Evolutionary conservation across 2,329 filamentous ascomycete genomes (phyloP), one percentile per base, ranked within the genome.

Genomic region (Ophiostoma sp.): DNA sequence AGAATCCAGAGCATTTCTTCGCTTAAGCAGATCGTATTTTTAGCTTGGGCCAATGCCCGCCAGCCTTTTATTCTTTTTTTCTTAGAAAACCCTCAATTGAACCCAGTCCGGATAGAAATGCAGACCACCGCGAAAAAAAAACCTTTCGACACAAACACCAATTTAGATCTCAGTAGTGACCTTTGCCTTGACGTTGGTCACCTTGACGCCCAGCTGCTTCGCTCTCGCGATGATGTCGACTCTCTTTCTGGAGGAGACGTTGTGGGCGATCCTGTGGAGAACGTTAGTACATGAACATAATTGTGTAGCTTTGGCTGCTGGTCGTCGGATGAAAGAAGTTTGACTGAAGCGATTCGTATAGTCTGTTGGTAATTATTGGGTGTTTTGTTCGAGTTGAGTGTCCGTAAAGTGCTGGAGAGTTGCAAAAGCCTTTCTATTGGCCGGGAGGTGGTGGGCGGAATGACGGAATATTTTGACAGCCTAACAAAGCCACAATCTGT

Each of bases 181-280:
- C 89, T 94, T 96, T 81, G 94, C 95, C 92, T 97, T 97, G 85
- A 92, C 84, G 89, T 99, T 99, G 82, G 95, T 99, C 83, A 99
- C 94, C 92, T 99, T 99, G 83, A 99, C 95, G 81, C 94, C 93
- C 80, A 99, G 86, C 85, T 96, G 90, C 92, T 98, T 98, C 76
- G 95, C 95, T 83, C 94, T 92, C 80, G 92, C 88, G 79, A 99
- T 89, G 85, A 99, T 99, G 80, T 97, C 94, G 84, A 99, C 90
- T 84, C 95, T 90, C 92, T 99, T 99, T 85, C 94, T 89, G 81
- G 95, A 96, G 74, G 95, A 99, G 83, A 99, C 95, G 83, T 92
- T 91, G 88, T 96, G 93, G 82, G 91, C 92, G 83, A 99, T 99
- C 89, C 94, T 62, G 27, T 97, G 77, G 52, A 71, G 74, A 84